phyloP scores from a whole-genome alignment of 2,329 filamentous ascomycete genomes.

The Xylariaceae sp. region DNA sequence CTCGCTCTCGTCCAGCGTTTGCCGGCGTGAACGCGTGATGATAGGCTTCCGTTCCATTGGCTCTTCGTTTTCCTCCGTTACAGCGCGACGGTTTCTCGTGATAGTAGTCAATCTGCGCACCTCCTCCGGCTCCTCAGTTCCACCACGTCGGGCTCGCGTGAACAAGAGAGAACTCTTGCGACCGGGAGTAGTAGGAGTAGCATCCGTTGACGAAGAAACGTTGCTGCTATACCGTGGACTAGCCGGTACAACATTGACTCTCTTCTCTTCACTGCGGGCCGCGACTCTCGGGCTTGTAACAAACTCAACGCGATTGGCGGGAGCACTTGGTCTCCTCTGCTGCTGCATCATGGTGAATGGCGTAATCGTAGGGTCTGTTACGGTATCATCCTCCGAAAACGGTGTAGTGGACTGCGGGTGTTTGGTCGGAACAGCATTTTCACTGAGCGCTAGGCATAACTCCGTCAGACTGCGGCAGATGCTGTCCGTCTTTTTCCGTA shows the following conservation, averaged over 20 bases:
- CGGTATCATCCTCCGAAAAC: conserved; percentile 27
- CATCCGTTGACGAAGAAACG: conserved; percentile 38
- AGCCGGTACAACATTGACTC: conserved; percentile 43
- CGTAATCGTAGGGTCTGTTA: conserved; percentile 42
- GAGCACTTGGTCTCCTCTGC: conserved; percentile 36
- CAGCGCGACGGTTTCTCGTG: conserved; percentile 40
- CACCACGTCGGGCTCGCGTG: conserved; percentile 42
- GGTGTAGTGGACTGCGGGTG: conserved; percentile 28
- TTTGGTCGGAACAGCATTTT: conserved; percentile 44
- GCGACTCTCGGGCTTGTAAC: conserved; percentile 43
- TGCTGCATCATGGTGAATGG: conserved; percentile 36
- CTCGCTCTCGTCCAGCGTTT: conserved; percentile 44
- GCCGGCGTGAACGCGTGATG: conserved; percentile 42
- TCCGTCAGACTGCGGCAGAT: conserved; percentile 91
- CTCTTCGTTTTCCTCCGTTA: conserved; percentile 45
- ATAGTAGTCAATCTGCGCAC: conserved; percentile 44
- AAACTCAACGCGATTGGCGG: conserved; percentile 37
- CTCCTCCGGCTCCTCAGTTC: conserved; percentile 48
- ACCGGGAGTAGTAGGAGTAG: conserved; percentile 29
- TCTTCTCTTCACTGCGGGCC: conserved; percentile 50
- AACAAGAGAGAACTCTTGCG: conserved; percentile 52
- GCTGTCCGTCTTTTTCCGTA: conserved; percentile 85
- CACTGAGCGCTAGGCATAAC: conserved; percentile 77
- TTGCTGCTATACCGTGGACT: conserved; percentile 39
- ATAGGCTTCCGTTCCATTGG: conserved; percentile 37